phyloP scores from a whole-genome alignment of 208 protist genomes.

The Trypanosoma lewisi region DNA sequence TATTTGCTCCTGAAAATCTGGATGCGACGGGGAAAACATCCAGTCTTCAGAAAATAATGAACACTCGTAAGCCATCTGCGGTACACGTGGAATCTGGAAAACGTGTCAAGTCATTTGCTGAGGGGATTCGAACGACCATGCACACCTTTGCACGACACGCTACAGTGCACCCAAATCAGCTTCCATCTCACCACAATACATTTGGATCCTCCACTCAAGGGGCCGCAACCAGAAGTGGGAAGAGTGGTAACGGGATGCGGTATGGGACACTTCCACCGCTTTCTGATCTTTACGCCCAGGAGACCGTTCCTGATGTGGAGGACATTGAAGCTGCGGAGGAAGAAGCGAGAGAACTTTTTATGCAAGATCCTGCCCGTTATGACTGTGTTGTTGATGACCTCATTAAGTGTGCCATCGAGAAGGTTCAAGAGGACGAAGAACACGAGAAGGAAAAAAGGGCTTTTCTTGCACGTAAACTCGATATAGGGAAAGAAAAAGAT shows the following conservation, averaged over 20 bases:
- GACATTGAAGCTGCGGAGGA: constrained; percentile 64
- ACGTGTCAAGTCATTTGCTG: neutral
- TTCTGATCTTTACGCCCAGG: constrained; percentile 14
- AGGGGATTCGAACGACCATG: constrained; percentile 5
- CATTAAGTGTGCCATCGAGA: constrained; percentile 32
- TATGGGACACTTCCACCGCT: neutral
- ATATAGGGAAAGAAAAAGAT: neutral
- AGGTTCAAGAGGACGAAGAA: constrained; percentile 17
- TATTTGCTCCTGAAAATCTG: constrained; percentile 16
- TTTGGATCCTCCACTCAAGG: too few relatives aligned
- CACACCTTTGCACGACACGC: constrained; percentile 8
- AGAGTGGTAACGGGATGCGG: neutral
- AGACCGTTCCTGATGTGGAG: constrained; percentile 20
- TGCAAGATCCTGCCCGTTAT: constrained; percentile 75
- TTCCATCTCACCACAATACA: neutral
- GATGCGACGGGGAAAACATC: neutral
- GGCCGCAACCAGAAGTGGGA: too few relatives aligned
- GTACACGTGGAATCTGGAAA: neutral
- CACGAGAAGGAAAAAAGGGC: neutral
- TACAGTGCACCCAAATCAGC: neutral
- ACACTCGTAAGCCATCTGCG: neutral
- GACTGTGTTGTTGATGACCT: constrained; percentile 81
- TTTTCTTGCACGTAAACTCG: neutral
- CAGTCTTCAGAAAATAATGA: neutral
- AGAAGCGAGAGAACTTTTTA: constrained; percentile 69